phyloP scores from a whole-genome alignment of 371 early-diverging fungal genomes.

The Fennellomyces sp. region DNA sequence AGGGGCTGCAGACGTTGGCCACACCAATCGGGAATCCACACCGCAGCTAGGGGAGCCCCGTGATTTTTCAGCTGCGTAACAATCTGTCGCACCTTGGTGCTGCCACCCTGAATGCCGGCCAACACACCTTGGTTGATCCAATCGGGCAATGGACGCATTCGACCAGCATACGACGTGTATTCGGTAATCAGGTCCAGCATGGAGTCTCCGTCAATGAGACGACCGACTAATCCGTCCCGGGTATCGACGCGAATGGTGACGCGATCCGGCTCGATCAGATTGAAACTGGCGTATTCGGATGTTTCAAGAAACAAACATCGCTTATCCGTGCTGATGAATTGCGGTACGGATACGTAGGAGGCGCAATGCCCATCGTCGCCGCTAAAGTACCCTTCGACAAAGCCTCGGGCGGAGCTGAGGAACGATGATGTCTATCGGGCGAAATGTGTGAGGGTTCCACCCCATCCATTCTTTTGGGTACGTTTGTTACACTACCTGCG shows the following conservation, averaged over 20 bases:
- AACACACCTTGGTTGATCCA: conserved; percentile 51
- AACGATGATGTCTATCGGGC: conserved; percentile 19
- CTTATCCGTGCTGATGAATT: conserved; percentile 49
- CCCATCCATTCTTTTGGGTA: background rate
- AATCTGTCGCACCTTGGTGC: conserved; percentile 33
- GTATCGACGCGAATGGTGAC: conserved; percentile 42
- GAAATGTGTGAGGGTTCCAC: background rate
- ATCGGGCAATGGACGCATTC: conserved; percentile 51
- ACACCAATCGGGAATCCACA: conserved; percentile 55
- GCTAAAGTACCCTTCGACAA: conserved; percentile 29
- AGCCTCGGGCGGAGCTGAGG: conserved; percentile 32
- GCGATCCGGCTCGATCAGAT: conserved; percentile 41
- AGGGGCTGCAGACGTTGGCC: conserved; percentile 38
- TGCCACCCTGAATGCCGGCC: conserved; percentile 53
- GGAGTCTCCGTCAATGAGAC: conserved; percentile 42
- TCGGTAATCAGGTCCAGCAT: conserved; percentile 51
- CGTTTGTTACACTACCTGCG: conserved; percentile 10
- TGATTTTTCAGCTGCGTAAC: conserved; percentile 26
- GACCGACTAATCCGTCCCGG: conserved; percentile 22
- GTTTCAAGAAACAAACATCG: conserved; percentile 52
- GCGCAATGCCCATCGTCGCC: conserved; percentile 33
- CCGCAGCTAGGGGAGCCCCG: conserved; percentile 40
- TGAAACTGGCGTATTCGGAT: conserved; percentile 54
- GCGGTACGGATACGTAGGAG: conserved; percentile 51
- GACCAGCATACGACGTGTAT: conserved; percentile 49